phyloP scores from a whole-genome alignment of 2,329 filamentous ascomycete genomes.

The Fusarium sp. region DNA sequence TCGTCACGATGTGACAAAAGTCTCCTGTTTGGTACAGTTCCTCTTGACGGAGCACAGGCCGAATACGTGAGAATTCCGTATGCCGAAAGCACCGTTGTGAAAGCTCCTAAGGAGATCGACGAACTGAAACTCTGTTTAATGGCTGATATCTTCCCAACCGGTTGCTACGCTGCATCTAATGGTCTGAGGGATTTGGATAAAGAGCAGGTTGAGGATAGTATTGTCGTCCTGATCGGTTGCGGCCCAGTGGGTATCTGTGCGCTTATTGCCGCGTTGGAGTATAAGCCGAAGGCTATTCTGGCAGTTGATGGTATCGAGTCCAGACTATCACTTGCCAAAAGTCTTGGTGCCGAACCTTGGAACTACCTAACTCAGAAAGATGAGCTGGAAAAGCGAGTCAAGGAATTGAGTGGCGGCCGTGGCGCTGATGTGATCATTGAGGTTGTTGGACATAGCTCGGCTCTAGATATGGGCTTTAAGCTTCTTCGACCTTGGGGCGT shows the following conservation, averaged over 20 bases:
- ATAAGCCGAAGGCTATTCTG: constrained; percentile 9
- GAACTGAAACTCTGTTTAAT: constrained; percentile 30
- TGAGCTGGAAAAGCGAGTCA: constrained; percentile 73
- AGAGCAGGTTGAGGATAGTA: neutral
- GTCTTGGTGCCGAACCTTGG: constrained; percentile 58
- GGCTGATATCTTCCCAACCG: constrained; percentile 39
- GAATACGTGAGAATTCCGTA: constrained; percentile 29
- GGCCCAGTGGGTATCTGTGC: constrained; percentile 36
- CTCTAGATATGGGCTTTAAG: constrained; percentile 74
- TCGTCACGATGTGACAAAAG: constrained; percentile 27
- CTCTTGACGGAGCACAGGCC: constrained; percentile 30
- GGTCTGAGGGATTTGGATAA: constrained; percentile 44
- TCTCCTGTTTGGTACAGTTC: constrained; percentile 9
- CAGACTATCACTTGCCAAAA: constrained; percentile 2
- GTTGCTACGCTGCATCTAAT: constrained; percentile 65
- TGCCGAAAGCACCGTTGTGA: constrained; percentile 27
- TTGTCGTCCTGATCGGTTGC: constrained; percentile 28
- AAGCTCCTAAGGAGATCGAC: constrained; percentile 18
- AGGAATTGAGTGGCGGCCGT: constrained; percentile 79
- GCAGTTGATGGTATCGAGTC: constrained; percentile 29
- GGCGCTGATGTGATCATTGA: constrained; percentile 86
- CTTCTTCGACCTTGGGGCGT: constrained; percentile 72
- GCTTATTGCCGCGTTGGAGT: constrained; percentile 20
- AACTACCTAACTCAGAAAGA: constrained; percentile 77
- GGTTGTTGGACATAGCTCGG: constrained; percentile 75